Base-by-base conservation (phyloP, 768 basidiomycete species). In the Lactarius deliciosus region DNA sequence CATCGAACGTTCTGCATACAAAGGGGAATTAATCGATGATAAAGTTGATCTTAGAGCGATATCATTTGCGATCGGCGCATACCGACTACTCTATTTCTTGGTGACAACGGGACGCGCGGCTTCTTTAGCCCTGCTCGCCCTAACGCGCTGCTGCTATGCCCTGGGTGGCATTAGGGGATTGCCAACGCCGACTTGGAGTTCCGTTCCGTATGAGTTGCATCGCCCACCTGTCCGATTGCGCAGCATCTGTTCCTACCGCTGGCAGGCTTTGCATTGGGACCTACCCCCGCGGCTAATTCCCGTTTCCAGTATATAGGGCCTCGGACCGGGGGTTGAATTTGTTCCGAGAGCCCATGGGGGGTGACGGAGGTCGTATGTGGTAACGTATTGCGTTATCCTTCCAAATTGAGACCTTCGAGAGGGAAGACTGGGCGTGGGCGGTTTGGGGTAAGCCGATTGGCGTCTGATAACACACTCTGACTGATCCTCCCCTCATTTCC, bases 391-490 rank as follows among this genome's bases (percentile, higher is more conserved):
- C 50, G 43, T 64, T 32, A 30, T 47, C 32, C 15, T 50, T 36
- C 59, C 22, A 18, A 47, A 28, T 28, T 18, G 56, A 41, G 34
- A 34, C 34, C 34, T 34, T 34, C 32, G 30, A 30, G 32, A 34
- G 8, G 9, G 34, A 34, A 36, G 60, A 59, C 32, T 57, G n/a
- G 30, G 54, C 38, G 53, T 61, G 38, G 34, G 22, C 58, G 43
- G 16, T 25, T 53, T n/a, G 15, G 55, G 41, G 30, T 36, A 22
- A 9, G 54, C 10, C 11, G 53, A 64, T 67, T 55, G 34, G 53
- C 30, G 53, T 50, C 41, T 45, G 66, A 68, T 68, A 68, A 60
- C 62, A 15, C 41, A 38, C 13, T 50, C 25, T 53, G 22, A 16
- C 32, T 40, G 57, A 34, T 4, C 30, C 55, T 56, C 15, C 28